Base-by-base conservation (phyloP, 257 asterid species). In the Lantana camara region DNA sequence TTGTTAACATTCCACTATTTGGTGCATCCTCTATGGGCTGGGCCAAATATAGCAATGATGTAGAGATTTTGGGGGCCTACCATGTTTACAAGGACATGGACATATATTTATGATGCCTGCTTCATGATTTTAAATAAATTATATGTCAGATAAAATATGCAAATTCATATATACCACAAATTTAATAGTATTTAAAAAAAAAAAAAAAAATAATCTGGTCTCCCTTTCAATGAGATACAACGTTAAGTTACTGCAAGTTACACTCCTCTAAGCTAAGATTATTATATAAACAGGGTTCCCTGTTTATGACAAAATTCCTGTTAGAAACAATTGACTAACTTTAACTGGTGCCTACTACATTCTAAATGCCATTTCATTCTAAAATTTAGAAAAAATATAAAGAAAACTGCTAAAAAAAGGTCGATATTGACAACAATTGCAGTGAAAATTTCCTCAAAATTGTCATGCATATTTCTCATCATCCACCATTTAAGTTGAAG, bases 371-470 rank as follows among this genome's bases (percentile, higher is more conserved):
- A 53, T 29, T 63, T 72, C 60, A 35, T 6, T 45, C 45, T 51
- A 20, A 58, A 34, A 27, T 30, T 55, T 71, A 54, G 41, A 10
- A 70, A 10, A 30, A 70, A 23, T 63, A 19, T 19, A 58, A 59
- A 62, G 9, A 41, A n/a, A n/a, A n/a, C n/a, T n/a, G n/a, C n/a
- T n/a, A n/a, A 30, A 53, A 62, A 34, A 42, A 42, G 47, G 62
- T 19, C 66, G 60, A 59, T 37, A 37, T 5, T 48, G 20, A 2
- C 35, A 30, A 65, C 50, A 69, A 41, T 19, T 16, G 71, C 15
- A 67, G 45, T 13, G 32, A 46, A 61, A 63, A 67, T 56, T 54
- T 16, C 6, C 64, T 60, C 76, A 77, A 80, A 77, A 73, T 37
- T 80, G 68, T 56, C 16, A 6, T 59, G 73, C 64, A 50, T 15